These are phyloP conservation scores for Rhododendron molle DNA, from an alignment of 148 eudicot species.

Conservation along the genomic window DNA sequence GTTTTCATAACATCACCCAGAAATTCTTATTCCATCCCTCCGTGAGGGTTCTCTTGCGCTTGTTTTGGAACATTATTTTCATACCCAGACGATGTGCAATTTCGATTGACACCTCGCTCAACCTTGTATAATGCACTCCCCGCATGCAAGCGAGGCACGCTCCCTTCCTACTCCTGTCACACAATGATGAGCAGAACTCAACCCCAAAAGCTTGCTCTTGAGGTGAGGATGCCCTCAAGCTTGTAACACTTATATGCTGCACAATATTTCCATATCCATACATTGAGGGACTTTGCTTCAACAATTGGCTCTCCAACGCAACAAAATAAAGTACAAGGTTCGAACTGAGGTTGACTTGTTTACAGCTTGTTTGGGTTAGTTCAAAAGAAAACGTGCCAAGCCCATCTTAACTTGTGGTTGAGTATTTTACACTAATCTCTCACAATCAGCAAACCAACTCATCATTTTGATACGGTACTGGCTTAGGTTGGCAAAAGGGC, in stretches of 20 bases:
- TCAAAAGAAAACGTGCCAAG: neutral
- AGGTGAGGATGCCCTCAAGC: neutral
- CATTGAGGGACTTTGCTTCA: neutral
- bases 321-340: neutral
- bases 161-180: neutral
- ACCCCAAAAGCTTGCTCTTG: neutral
- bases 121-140: neutral
- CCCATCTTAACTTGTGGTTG: neutral
- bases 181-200: no score
- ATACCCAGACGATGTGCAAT: neutral
- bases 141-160: no score
- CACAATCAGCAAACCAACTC: neutral
- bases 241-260: neutral
- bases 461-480: neutral
- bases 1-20: neutral
- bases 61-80: no score
- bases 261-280: neutral
- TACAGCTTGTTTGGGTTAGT: neutral
- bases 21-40: neutral
- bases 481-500: neutral
- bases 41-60: neutral
- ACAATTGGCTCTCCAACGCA: neutral
- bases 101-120: neutral
- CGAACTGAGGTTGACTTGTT: neutral
- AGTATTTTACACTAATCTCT: neutral